These are phyloP conservation scores for Termitomyces sp. DNA, from an alignment of 768 basidiomycete species.

Conservation along the genomic window DNA sequence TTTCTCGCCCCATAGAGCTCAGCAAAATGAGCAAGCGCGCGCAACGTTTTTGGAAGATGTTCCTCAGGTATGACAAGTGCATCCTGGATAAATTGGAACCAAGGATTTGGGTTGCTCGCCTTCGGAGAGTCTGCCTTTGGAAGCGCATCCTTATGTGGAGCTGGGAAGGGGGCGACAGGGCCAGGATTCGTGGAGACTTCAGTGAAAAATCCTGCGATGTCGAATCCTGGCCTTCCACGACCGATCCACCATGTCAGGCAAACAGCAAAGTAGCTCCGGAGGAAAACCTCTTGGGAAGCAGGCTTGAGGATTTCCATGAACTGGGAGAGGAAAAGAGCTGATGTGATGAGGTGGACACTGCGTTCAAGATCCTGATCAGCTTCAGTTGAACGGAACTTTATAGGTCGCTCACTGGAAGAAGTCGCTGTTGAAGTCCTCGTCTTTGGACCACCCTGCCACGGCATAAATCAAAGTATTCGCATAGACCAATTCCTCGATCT, in stretches of 20 bases:
- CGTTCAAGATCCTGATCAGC: background rate
- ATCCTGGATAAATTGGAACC: slow-evolving; percentile 53
- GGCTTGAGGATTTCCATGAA: slow-evolving; percentile 36
- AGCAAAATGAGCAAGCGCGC: slow-evolving; percentile 33
- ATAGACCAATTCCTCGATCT: slow-evolving; percentile 65
- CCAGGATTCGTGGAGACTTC: slow-evolving; percentile 18
- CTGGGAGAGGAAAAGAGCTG: slow-evolving; percentile 57
- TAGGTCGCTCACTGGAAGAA: slow-evolving; percentile 28
- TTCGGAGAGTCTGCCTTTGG: slow-evolving; percentile 28
- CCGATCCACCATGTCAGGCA: slow-evolving; percentile 52
- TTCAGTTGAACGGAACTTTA: background rate
- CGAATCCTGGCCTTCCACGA: slow-evolving; percentile 49
- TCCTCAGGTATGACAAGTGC: slow-evolving; percentile 58
- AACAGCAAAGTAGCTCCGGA: slow-evolving; percentile 55
- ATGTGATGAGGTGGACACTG: slow-evolving; percentile 68
- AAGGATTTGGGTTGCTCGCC: slow-evolving; percentile 46
- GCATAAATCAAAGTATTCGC: slow-evolving; percentile 51
- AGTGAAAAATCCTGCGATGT: slow-evolving; percentile 46
- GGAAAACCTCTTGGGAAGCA: slow-evolving; percentile 43
- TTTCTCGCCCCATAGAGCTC: slow-evolving; percentile 27
- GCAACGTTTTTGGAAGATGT: slow-evolving; percentile 33
- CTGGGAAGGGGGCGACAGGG: slow-evolving; percentile 16
- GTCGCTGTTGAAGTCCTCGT: slow-evolving; percentile 44
- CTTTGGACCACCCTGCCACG: slow-evolving; percentile 45
- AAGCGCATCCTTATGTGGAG: slow-evolving; percentile 19